Evolutionary conservation across 108 stramenopile genomes (phyloP), one percentile per base, ranked within the genome.

Genomic region (Licmophora abbreviata): DNA sequence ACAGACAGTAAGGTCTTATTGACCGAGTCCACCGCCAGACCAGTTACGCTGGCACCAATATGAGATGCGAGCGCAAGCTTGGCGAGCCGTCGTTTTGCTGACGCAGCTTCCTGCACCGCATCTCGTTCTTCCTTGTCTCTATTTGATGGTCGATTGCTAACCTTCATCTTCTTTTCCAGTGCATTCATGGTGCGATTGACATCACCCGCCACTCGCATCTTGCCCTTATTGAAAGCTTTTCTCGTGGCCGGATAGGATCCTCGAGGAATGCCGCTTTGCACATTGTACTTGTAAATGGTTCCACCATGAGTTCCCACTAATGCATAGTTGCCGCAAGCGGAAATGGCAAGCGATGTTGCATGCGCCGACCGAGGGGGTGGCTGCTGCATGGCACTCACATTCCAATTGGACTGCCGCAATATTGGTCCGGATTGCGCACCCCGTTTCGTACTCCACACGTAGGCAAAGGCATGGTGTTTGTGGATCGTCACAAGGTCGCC

Each of bases 271-370:
- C 94, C 96, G 59, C 82, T 88, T 59, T 99, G 95, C 24, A 96
- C 58, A 59, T 96, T 97, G 74, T 96, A 99, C 68, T 84, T 85
- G 79, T 88, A 94, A 6, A 99, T 74, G 17, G 60, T 59, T 47
- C 97, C 97, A 15, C 89, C 92, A 37, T 71, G 50, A n/a, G 93
- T 93, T 32, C 96, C 97, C 23, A 99, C 94, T 11, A 97, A 51
- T 1, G 84, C 92, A 64, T 82, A 97, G 73, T 94, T 83, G 1
- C 88, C 88, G 46, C 88, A 90, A 0, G 73, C 58, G 12, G 83
- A 85, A 14, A 90, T 79, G n/a, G 79, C 63, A 22, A 90, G 60
- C 18, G 76, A 69, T 33, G 81, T 83, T 11, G 88, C 83, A 61
- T 85, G 83, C 9, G 71, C 69, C 23, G 63, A 48, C 36, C 54